Evolutionary conservation across 2,329 filamentous ascomycete genomes (phyloP), one percentile per base, ranked within the genome.

Genomic region (Aspergillus sp.): DNA sequence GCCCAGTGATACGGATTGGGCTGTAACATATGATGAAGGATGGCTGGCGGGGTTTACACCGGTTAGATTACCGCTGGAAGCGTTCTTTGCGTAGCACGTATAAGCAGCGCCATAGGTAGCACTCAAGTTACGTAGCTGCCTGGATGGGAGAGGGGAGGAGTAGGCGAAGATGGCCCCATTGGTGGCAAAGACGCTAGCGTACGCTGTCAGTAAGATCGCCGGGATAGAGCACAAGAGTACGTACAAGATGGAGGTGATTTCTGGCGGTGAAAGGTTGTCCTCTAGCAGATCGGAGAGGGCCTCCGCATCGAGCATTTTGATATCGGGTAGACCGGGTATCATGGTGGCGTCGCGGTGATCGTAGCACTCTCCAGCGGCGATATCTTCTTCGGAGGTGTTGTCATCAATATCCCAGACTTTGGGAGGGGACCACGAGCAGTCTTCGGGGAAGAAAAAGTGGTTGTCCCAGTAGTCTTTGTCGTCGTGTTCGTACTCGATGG

Each of bases 131-230:
- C 75, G 74, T 11, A 77, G 64, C 59, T 76, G 71, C 22, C 75
- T 73, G 19, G 73, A 68, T 24, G 75, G 62, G 34, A 77, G 69
- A 41, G 73, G 62, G 4, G 75, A 77, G 51, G 72, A 74, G 59
- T 77, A 72, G 39, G 75, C 75, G 57, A 77, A 77, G n/a, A 77
- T 71, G 45, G 75, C 75, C 24, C 75, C 75, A 56, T 77, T 77
- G 19, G 74, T 75, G 46, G 74, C 71, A 62, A 77, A 77, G 9
- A 77, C 74, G 52, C 75, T 77, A 52, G 6, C 34, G 34, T 17
- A 51, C 15, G 8, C 47, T 24, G 37, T 63, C 46, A 64, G 59
- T n/a, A 37, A 37, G 34, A n/a, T 37, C 34, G 34, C 13, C 6
- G 12, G 34, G 12, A 4, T n/a, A n/a, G 50, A 39, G 34, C 22